These are phyloP conservation scores for Chaetomium globosum DNA, from an alignment of 2,329 filamentous ascomycete species.

Conservation along the genomic window DNA sequence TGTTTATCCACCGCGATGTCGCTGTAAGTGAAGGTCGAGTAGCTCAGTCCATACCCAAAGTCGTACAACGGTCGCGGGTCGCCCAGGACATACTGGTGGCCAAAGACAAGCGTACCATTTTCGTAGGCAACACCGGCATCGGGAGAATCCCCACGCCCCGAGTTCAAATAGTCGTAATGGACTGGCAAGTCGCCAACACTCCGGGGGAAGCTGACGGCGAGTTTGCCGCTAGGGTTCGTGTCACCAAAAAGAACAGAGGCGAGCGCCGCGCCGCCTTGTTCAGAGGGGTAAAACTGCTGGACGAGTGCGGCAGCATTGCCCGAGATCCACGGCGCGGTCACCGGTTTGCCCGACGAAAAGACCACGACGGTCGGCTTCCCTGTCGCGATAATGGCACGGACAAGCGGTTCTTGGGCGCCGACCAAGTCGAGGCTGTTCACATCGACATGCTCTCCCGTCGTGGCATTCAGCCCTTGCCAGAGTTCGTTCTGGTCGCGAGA, in stretches of 20 bases:
- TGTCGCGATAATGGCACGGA: constrained; percentile 67
- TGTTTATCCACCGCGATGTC: constrained; percentile 54
- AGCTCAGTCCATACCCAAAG: constrained; percentile 69
- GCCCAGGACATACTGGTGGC: constrained; percentile 65
- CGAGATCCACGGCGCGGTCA: constrained; percentile 74
- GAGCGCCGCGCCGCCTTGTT: constrained; percentile 67
- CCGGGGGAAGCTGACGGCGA: constrained; percentile 68
- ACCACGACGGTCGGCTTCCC: constrained; percentile 69
- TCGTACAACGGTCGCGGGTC: constrained; percentile 62
- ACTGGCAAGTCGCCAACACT: constrained; percentile 68
- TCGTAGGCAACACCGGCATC: constrained; percentile 56
- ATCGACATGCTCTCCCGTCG: constrained; percentile 75
- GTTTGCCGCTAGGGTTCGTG: constrained; percentile 66
- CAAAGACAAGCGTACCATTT: constrained; percentile 66
- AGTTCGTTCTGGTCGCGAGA: constrained; percentile 71
- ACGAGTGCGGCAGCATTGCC: constrained; percentile 65
- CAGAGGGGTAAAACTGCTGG: constrained; percentile 75
- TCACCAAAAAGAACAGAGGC: constrained; percentile 68
- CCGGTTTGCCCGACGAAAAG: constrained; percentile 69
- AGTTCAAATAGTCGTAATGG: constrained; percentile 74
- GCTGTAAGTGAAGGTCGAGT: constrained; percentile 64
- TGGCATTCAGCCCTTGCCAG: constrained; percentile 71
- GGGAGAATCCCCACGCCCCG: constrained; percentile 54
- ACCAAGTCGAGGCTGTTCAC: constrained; percentile 65
- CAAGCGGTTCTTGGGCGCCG: constrained; percentile 68